phyloP scores from a whole-genome alignment of 176 grass and related monocot genomes.

The Carex parvula region DNA sequence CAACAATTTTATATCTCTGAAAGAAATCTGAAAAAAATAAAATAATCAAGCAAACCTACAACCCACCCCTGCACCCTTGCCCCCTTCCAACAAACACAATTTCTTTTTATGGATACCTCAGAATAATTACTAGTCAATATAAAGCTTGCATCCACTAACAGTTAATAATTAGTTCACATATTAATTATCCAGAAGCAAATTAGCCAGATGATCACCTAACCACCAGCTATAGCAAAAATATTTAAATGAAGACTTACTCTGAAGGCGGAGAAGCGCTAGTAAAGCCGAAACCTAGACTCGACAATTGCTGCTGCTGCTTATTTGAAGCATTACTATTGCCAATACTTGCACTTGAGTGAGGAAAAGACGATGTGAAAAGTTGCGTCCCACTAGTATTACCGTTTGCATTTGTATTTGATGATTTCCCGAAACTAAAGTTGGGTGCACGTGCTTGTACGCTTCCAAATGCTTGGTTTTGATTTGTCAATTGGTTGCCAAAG shows the following conservation, averaged over 20 bases:
- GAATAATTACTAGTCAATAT: background rate
- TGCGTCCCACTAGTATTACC: background rate
- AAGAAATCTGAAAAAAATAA: background rate
- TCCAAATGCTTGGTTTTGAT: slow-evolving; percentile 36
- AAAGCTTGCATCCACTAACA: background rate
- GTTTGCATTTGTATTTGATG: slow-evolving; percentile 23
- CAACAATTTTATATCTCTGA: background rate
- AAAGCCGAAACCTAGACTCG: slow-evolving; percentile 14
- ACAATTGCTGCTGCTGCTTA: slow-evolving; percentile 11
- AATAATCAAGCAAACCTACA: background rate
- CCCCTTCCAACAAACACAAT: background rate
- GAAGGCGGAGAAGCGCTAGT: background rate
- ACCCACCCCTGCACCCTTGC: background rate
- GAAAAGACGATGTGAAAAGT: background rate
- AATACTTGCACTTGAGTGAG: background rate
- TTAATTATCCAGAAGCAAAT: background rate
- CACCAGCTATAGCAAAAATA: background rate
- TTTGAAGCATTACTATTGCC: background rate
- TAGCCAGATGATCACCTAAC: background rate
- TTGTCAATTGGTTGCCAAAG: slow-evolving; percentile 39
- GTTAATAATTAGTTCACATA: slow-evolving; percentile 6
- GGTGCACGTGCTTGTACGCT: background rate
- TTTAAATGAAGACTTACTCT: background rate
- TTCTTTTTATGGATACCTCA: background rate
- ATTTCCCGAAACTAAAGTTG: slow-evolving; percentile 18